Evolutionary conservation across 192 early-diverging fungal species (phyloP), one percentile per base, ranked within the genome.

Genomic region (Podila epicladia): DNA sequence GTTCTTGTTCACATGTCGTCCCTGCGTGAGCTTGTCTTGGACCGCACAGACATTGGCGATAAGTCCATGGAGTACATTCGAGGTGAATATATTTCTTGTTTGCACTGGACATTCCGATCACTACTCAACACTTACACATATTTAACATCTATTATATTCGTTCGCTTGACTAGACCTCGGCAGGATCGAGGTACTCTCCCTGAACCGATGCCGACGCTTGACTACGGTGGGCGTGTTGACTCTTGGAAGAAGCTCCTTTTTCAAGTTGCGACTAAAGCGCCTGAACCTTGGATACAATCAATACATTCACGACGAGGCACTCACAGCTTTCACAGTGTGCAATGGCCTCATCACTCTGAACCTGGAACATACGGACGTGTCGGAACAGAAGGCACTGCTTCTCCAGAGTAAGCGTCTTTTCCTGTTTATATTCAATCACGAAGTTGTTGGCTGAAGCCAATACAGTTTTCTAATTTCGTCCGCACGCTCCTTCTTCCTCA

Each of bases 21-120:
- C 8, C 65, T 87, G 22, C 72, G 65, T 26, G 83, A 84, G 29
- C 74, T 90, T 11, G 75, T 69, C 62, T 66, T 88, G 20, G 88
- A 88, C 48, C 73, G 84, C 12, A 87, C 85, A 2, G 13, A 24
- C 24, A 73, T 88, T 20, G 66, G 79, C 12, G 85, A 90, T 58
- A 83, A 73, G 45, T 60, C 73, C 22, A 73, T 87, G 35, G 72
- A 71, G n/a, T 77, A 85, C 28, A 60, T 84, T 12, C 15, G 38
- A 33, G 37, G 37, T 9, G 35, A 57, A 65, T 26, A 38, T 82
- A 37, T 49, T 26, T 8, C 22, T 19, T 48, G 45, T 57, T 86
- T 20, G 75, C 76, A 29, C 28, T 84, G 6, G 0, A 17, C 22
- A 9, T 64, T 26, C 7, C 11, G 15, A 19, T 8, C n/a, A 28